Percentiles rank a stretch among this genome's conserved stretches.
Evolutionary conservation across 345 rosid genomes (phyloP).

Genomic region (Psidium friedrichsthalianum): DNA sequence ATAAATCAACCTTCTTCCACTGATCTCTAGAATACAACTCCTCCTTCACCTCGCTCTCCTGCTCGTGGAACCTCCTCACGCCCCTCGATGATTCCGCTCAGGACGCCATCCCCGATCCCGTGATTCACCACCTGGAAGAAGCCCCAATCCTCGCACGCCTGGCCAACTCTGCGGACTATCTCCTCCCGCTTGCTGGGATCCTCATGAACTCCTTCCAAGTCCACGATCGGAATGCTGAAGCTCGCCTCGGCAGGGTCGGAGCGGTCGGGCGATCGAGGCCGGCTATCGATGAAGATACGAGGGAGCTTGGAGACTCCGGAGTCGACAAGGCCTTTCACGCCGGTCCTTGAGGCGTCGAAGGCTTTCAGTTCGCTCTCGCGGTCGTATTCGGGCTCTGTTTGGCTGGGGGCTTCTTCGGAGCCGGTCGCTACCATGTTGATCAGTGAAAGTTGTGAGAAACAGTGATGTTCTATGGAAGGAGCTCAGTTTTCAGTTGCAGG

Average conservation of each 20-base stretch:
- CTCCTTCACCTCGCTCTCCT: conserved; percentile 21
- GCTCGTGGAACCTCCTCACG: conserved; percentile 24
- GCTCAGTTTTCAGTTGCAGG: not conserved
- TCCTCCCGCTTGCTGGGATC: not conserved
- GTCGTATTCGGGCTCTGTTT: not conserved
- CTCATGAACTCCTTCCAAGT: conserved; percentile 8
- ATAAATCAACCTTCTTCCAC: conserved; percentile 11
- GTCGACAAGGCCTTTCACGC: conserved; percentile 40
- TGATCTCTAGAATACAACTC: conserved; percentile 17
- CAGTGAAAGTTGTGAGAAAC: not conserved
- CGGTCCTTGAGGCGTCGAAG: conserved; percentile 7
- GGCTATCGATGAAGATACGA: conserved; percentile 15
- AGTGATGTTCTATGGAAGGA: not conserved
- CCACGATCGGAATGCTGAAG: conserved; percentile 26
- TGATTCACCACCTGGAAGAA: conserved; percentile 41
- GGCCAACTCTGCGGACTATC: conserved; percentile 11
- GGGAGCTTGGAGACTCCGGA: conserved; percentile 18
- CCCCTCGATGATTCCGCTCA: conserved; percentile 21
- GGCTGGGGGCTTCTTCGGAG: not conserved
- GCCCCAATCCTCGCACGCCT: conserved; percentile 30
- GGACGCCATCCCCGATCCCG: conserved; percentile 21
- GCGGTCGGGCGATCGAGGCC: not conserved
- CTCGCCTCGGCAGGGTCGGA: not conserved
- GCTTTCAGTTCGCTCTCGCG: conserved; percentile 11
- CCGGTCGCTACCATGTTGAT: not conserved